Evolutionary conservation across 768 basidiomycete species (phyloP), one percentile per base, ranked within the genome.

Genomic region (Termitomyces sp.): DNA sequence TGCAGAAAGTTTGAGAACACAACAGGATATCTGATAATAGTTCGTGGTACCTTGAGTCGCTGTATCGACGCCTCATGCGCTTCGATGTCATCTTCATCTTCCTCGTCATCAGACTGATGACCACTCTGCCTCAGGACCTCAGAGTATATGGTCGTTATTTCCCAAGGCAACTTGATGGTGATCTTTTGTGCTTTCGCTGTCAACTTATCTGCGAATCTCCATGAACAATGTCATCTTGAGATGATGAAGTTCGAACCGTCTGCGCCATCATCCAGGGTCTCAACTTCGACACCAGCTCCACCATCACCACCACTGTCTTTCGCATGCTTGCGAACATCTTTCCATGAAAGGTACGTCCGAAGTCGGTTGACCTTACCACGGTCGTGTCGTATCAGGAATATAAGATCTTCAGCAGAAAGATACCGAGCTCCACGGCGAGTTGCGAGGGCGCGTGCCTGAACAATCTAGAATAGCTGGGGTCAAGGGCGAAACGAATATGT

Each of bases 131-230:
- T 80, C 20, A 98, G 79, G 18, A 92, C 90, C 70, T 97, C 96
- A 3, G 91, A 90, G 69, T 94, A 98, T 33, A 95, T 90, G 0
- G 94, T 96, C 2, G 87, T 86, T 11, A 97, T 87, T 71, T 98
- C 96, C 96, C 96, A 98, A 45, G 96, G 93, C 4, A 97, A 83
- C 74, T 96, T 96, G 68, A 98, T 93, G 45, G 92, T 94, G 61
- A 93, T 92, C 71, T 96, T 96, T 74, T 93, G 88, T 2, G 93
- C 90, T 70, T 96, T 97, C 33, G 90, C 79, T 7, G 86, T 81
- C 33, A 92, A 73, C 68, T 92, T 92, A 68, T 92, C 91, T 92
- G 65, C 18, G n/a, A 39, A 44, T n/a, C 7, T 22, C 42, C 38
- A 32, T 51, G 32, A 59, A 39, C 12, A 44, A 4, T 32, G 13